Base-by-base conservation (phyloP, 768 basidiomycete genomes). In the Chalciporus chontae region DNA sequence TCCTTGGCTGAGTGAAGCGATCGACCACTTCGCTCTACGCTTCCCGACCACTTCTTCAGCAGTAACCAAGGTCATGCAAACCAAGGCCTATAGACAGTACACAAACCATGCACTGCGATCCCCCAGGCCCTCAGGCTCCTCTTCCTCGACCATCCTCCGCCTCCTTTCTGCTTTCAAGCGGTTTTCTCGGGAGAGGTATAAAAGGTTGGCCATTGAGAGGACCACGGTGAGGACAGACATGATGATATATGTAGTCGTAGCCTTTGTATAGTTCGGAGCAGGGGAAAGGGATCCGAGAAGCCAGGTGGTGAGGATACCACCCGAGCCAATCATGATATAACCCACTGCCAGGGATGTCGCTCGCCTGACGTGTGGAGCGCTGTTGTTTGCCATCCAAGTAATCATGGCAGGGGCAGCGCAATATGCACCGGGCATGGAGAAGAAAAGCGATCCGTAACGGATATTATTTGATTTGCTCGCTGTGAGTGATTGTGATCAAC, bases 341-440 rank as follows among this genome's bases (percentile, higher is more conserved):
- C 72, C 70, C n/a, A 82, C 67, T 10, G 80, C 82, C 42, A 84
- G 73, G 21, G 76, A 71, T 1, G 82, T 83, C 2, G 82, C 84
- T 6, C 83, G 76, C 27, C 80, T 70, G 19, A 70, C 65, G 52
- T 81, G 74, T 0, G 83, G 83, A 5, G 77, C 69, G 5, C 78
- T 71, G 63, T 85, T 85, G 65, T 85, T 84, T 14, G 81, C 73
- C 43, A 73, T 66, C 84, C 84, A 85, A 0, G 83, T 75, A 2
- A 72, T 73, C n/a, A 80, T 59, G 0, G 80, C 69, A 0, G 83
- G 81, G 1, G 76, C 78, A 1, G 72, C 61, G 32, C 73, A 65
- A 61, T 81, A 83, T 0, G 73, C 69, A 5, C 83, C 81, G 0
- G 75, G 59, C 18, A 83, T 69, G 5, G 74, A 73, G 44, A 84